phyloP scores from a whole-genome alignment of 345 rosid species.

The Populus alba region DNA sequence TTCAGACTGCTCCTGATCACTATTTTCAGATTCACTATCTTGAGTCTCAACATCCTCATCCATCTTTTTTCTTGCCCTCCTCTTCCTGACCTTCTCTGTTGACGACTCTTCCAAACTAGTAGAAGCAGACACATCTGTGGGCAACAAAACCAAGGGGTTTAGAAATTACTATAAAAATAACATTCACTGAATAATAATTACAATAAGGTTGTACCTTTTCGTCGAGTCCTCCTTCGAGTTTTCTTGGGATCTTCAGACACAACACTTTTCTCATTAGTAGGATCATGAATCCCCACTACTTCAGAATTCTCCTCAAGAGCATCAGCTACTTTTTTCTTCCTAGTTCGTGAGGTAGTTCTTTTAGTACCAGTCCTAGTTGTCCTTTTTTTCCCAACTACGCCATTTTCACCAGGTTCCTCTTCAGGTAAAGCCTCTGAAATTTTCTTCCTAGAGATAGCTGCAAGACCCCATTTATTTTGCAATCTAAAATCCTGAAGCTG shows the following conservation, averaged over 20 bases:
- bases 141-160: conserved; percentile 6
- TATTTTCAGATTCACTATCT: conserved; percentile 45
- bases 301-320: conserved; percentile 35
- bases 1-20: conserved; percentile 41
- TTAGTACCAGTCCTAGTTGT: conserved; percentile 37
- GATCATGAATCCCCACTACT: conserved; percentile 22
- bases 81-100: conserved; percentile 49
- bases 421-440: conserved; percentile 35
- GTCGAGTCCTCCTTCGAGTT: conserved; percentile 34
- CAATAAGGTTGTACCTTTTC: conserved; percentile 40
- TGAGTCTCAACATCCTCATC: conserved; percentile 36
- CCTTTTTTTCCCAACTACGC: conserved; percentile 42
- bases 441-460: conserved; percentile 56
- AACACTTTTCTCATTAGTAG: conserved; percentile 28
- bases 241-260: conserved; percentile 29
- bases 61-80: conserved; percentile 38
- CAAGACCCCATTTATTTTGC: conserved; percentile 44
- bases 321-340: conserved; percentile 53
- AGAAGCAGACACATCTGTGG: conserved; percentile 40
- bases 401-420: conserved; percentile 45
- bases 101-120: conserved; percentile 41
- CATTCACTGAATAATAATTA: not conserved
- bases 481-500: conserved; percentile 42
- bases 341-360: conserved; percentile 39
- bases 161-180: not conserved